Evolutionary conservation across 176 grass and related monocot species (phyloP), one percentile per base, ranked within the genome.

Genomic region (Oryza australiensis): DNA sequence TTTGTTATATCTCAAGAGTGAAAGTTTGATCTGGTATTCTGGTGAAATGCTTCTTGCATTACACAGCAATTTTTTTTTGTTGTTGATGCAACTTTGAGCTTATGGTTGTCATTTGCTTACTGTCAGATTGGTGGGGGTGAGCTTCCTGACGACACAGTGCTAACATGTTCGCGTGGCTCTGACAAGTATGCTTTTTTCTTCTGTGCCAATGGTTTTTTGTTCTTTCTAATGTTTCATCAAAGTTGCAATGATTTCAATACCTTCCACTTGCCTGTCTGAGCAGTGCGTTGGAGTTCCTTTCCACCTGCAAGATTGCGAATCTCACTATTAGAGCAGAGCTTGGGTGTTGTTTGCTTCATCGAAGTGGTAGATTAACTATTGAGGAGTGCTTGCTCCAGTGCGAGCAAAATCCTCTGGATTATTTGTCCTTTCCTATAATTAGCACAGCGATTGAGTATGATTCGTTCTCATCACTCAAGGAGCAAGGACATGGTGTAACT

Each of bases 351-450:
- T 46, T 99, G 64, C 91, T 93, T 26, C 96, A 99, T 62, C 89
- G 93, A 22, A 91, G 91, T 13, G 96, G 96, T 45, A 80, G 78
- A 75, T 33, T 94, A 60, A 99, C 96, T 4, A 95, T 99, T 1
- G 85, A 99, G 68, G 93, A 92, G 42, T 99, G 96, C 22, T 69
- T 99, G 69, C 90, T 99, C 14, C 96, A 99, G 57, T 95, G 96
- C 27, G 96, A 95, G 73, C 87, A 93, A 80, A 92, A 99, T 82
- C 93, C 93, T 76, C 55, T 99, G 82, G 96, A 99, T 49, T 90
- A 95, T 55, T 77, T 99, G 38, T 99, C 96, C 41, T 95, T 95
- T 41, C 96, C 93, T n/a, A 95, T 99, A 88, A 88, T 88, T 34
- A 94, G 96, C 85, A 92, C 91, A 0, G 96, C 87, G 0, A 86